Percentiles rank a stretch among this genome's conserved stretches.
These are phyloP conservation scores for Fomitopsis pinicola DNA, from an alignment of 1,284 basidiomycete species.

Conservation along the genomic window DNA sequence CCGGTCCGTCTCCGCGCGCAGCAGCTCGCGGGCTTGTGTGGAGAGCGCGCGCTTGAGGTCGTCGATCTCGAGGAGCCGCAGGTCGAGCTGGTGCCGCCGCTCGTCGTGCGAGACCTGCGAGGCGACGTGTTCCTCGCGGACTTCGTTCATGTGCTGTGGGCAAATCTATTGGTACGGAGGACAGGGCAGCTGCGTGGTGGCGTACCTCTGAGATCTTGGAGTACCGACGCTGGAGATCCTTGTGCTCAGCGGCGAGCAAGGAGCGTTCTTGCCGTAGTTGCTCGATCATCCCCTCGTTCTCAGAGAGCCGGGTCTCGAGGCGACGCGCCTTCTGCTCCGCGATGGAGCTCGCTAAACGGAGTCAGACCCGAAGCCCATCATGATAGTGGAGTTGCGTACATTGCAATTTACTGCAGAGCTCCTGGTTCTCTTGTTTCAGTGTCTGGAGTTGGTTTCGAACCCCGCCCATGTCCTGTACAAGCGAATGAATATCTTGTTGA, in stretches of 20 bases:
- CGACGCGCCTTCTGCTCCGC: conserved; percentile 66
- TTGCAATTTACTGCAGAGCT: conserved; percentile 64
- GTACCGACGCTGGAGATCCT: conserved; percentile 62
- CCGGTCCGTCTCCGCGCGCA: conserved; percentile 56
- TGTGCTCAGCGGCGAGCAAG: conserved; percentile 60
- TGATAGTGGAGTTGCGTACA: conserved; percentile 33
- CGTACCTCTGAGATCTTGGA: conserved; percentile 62
- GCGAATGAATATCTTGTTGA: background rate
- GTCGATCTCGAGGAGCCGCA: conserved; percentile 66
- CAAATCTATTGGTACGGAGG: background rate
- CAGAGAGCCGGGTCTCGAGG: conserved; percentile 57
- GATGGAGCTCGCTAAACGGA: conserved; percentile 45
- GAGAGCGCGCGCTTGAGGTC: conserved; percentile 63
- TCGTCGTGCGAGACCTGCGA: conserved; percentile 68
- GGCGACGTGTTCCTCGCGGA: conserved; percentile 54
- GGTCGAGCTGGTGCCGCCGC: conserved; percentile 67
- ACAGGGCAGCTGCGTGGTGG: conserved; percentile 1
- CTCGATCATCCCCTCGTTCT: conserved; percentile 66
- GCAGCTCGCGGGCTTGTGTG: conserved; percentile 59
- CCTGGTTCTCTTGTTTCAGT: conserved; percentile 64
- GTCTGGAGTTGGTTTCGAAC: conserved; percentile 62
- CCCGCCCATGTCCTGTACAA: conserved; percentile 66
- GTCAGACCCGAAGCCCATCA: conserved; percentile 3
- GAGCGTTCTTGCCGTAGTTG: conserved; percentile 71
- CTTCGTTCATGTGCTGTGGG: conserved; percentile 50